These are phyloP conservation scores for Boletellus deceptivus DNA, from an alignment of 1,284 basidiomycete genomes.

Conservation along the genomic window DNA sequence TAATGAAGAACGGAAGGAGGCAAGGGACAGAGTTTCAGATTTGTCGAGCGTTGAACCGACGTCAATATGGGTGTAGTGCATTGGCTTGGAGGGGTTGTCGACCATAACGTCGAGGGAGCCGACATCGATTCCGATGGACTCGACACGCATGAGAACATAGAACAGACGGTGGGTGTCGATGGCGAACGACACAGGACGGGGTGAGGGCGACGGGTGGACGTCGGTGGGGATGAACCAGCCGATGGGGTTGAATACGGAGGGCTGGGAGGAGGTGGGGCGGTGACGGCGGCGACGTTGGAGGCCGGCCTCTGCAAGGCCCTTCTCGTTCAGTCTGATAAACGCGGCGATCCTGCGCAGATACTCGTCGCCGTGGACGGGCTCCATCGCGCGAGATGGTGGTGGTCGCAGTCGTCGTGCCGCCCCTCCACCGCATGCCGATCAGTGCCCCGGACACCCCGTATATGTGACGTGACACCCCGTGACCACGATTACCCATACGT, in stretches of 20 bases:
- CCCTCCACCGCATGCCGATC: constrained; percentile 19
- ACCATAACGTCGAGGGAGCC: constrained; percentile 82
- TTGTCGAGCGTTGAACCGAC: constrained; percentile 51
- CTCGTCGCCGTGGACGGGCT: constrained; percentile 67
- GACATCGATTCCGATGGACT: constrained; percentile 70
- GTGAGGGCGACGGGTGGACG: constrained; percentile 29
- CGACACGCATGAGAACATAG: constrained; percentile 85
- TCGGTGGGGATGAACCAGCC: constrained; percentile 54
- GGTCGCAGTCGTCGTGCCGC: constrained; percentile 12
- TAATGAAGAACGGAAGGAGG: constrained; percentile 77
- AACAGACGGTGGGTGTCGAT: constrained; percentile 83
- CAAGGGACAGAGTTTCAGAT: constrained; percentile 74
- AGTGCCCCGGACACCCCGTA: constrained; percentile 24
- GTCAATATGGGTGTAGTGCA: constrained; percentile 64
- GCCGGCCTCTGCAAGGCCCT: constrained; percentile 62
- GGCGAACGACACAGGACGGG: constrained; percentile 61
- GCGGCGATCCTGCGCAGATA: constrained; percentile 66
- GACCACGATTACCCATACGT: constrained; percentile 20
- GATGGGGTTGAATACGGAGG: constrained; percentile 57
- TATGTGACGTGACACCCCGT: constrained; percentile 24
- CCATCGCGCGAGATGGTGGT: constrained; percentile 42
- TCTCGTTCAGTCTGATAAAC: constrained; percentile 71
- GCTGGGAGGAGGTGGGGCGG: constrained; percentile 32
- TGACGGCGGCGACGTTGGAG: constrained; percentile 51
- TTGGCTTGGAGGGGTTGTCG: constrained; percentile 67